Percentiles rank a stretch among this genome's conserved stretches.
Conservation (phyloP, 73 alveolate species). For the Diophrys sp. region DNA sequence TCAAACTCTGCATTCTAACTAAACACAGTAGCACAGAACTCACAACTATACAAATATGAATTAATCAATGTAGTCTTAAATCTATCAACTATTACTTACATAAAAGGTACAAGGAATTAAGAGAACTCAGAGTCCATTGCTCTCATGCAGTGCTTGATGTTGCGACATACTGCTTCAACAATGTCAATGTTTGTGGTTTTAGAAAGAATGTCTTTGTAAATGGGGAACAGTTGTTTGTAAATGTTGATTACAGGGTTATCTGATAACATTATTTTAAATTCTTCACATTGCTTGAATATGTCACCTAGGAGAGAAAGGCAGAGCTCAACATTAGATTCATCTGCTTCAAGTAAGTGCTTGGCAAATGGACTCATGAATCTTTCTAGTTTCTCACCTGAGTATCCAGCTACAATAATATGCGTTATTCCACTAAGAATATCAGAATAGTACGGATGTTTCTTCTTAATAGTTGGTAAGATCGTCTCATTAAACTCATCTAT, state of each 20-base stretch:
- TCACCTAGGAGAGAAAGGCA: neutral
- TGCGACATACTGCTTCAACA: neutral
- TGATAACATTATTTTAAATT: too few species aligned
- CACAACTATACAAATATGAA: neutral
- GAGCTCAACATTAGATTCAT: neutral
- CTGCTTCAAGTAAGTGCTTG: neutral
- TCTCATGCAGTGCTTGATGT: neutral
- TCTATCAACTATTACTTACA: neutral
- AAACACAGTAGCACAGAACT: neutral
- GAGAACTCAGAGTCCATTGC: neutral
- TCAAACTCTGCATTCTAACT: neutral
- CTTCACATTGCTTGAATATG: neutral
- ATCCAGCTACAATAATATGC: neutral
- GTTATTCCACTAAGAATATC: neutral
- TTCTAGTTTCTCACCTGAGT: neutral
- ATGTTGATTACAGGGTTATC: neutral
- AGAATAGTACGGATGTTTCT: neutral
- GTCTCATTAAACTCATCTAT: neutral
- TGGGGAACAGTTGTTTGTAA: neutral
- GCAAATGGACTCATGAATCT: neutral
- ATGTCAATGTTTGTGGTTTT: neutral
- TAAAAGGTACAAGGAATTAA: neutral
- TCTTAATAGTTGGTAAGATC: neutral
- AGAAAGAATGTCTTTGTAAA: neutral
- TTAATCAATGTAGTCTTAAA: neutral